Evolutionary conservation across 2,329 filamentous ascomycete species (phyloP), one percentile per base, ranked within the genome.

Genomic region (Leptographium flavum): DNA sequence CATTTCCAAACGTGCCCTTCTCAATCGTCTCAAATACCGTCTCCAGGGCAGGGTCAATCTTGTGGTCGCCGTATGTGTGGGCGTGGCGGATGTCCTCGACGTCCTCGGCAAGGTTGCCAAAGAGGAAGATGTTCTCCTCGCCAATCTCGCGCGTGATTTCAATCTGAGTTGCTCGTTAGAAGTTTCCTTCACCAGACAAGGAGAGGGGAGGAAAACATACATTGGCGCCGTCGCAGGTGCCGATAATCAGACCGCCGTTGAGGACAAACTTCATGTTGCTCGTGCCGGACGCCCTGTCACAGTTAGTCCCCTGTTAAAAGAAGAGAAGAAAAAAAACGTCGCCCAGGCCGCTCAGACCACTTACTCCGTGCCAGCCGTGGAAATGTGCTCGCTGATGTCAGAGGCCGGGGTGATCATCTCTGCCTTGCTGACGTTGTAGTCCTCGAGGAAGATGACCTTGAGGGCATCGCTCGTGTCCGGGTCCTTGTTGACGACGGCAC

Each of bases 221-320:
- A 59, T 98, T 98, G 51, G 92, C 92, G 59, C 92, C 92, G 58
- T 98, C 92, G 60, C 90, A 95, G 19, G 92, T 98, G 55, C 92
- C 92, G 55, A 98, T 98, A 58, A 98, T 94, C 50, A 98, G 71
- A 52, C 92, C 92, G 52, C 92, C 92, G 57, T 96, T 98, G 57
- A 98, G 73, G 14, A 95, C 92, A 63, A 98, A 98, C 66, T 98
- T 98, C 92, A 98, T 98, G 76, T 98, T 98, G 58, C 86, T 94
- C 13, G 87, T 94, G 51, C 90, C 90, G 52, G 75, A 80, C 19
- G 77, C 77, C 60, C 70, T 74, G 41, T 45, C 19, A 3, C 7
- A 36, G 44, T 49, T 48, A 17, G 11, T 8, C 36, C 7, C 36
- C 14, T 17, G 9, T 11, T 5, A 3, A 35, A 33, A 11, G 6